Percentiles rank a stretch among this genome's conserved stretches.
Evolutionary conservation across 805 yeast species (phyloP).

Genomic region (Metschnikowia shivogae): DNA sequence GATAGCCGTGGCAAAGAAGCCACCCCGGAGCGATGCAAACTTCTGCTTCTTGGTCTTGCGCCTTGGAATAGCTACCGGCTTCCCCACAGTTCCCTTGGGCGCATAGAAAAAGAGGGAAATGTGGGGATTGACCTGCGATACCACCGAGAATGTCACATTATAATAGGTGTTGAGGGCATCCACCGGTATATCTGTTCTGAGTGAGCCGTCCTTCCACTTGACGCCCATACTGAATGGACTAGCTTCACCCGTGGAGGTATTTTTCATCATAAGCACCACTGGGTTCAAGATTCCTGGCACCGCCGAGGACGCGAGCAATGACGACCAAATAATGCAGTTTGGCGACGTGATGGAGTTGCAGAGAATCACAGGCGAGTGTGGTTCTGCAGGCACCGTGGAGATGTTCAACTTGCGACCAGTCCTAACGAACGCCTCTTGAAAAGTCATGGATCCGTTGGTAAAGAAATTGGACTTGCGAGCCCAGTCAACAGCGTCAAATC

Average conservation of each 20-base stretch:
- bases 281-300: conserved; percentile 82
- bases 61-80: conserved; percentile 59
- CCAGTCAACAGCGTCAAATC: conserved; percentile 74
- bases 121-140: conserved; percentile 82
- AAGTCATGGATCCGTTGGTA: conserved; percentile 69
- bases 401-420: conserved; percentile 72
- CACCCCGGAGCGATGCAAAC: conserved; percentile 58
- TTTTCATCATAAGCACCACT: conserved; percentile 71
- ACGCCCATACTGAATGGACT: conserved; percentile 70
- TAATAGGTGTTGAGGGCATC: conserved; percentile 70
- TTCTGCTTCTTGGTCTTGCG: conserved; percentile 35
- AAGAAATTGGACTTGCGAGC: conserved; percentile 66
- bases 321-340: conserved; percentile 76
- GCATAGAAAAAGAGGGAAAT: conserved; percentile 71
- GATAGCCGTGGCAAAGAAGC: conserved; percentile 66
- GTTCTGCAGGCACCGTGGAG: conserved; percentile 77
- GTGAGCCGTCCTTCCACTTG: conserved; percentile 76
- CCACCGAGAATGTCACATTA: conserved; percentile 71
- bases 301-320: conserved; percentile 72
- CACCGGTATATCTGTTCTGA: conserved; percentile 75
- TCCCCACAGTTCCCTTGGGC: conserved; percentile 76
- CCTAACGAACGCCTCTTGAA: conserved; percentile 60
- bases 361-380: conserved; percentile 74
- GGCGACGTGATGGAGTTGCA: conserved; percentile 78
- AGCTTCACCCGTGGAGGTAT: conserved; percentile 33